phyloP scores from a whole-genome alignment of 2,329 filamentous ascomycete genomes.

The Xylaria sp. region DNA sequence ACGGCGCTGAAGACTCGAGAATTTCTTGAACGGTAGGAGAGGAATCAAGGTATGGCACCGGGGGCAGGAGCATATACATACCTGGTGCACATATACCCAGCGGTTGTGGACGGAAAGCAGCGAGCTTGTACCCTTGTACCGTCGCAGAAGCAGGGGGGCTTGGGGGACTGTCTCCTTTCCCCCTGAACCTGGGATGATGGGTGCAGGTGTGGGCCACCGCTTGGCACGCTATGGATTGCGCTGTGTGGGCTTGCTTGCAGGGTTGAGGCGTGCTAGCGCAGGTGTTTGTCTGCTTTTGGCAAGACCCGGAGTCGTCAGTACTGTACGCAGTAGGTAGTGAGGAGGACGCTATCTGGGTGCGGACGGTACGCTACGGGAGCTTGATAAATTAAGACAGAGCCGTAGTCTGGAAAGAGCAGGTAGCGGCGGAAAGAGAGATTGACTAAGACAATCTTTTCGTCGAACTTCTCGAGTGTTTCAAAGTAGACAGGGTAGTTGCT shows the following conservation, averaged over 20 bases:
- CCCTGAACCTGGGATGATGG: conserved; percentile 38
- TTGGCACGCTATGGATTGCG: conserved; percentile 33
- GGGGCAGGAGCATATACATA: conserved; percentile 36
- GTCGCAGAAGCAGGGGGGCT: conserved; percentile 31
- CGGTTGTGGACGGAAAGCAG: conserved; percentile 8
- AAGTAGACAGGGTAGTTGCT: conserved; percentile 41
- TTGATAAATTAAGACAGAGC: conserved; percentile 30
- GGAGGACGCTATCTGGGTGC: not conserved
- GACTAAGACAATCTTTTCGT: conserved; percentile 19
- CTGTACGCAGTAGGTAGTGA: too few species aligned
- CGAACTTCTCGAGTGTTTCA: conserved; percentile 41
- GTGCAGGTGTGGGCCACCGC: conserved; percentile 32
- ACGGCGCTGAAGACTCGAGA: conserved; percentile 27
- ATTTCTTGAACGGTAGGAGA: conserved; percentile 14
- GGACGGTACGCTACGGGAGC: conserved; percentile 8
- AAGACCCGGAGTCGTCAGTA: conserved; percentile 14
- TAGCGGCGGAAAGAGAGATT: conserved; percentile 25
- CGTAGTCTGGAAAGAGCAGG: conserved; percentile 35
- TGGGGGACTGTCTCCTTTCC: conserved; percentile 34
- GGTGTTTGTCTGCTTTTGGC: conserved; percentile 33
- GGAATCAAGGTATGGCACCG: conserved; percentile 20
- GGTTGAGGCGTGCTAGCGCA: conserved; percentile 34
- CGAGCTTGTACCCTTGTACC: conserved; percentile 31
- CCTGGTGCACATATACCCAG: conserved; percentile 11
- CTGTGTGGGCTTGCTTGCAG: conserved; percentile 33